These are phyloP conservation scores for Ceratocystis papillata DNA, from an alignment of 2,329 filamentous ascomycete species.

Conservation along the genomic window DNA sequence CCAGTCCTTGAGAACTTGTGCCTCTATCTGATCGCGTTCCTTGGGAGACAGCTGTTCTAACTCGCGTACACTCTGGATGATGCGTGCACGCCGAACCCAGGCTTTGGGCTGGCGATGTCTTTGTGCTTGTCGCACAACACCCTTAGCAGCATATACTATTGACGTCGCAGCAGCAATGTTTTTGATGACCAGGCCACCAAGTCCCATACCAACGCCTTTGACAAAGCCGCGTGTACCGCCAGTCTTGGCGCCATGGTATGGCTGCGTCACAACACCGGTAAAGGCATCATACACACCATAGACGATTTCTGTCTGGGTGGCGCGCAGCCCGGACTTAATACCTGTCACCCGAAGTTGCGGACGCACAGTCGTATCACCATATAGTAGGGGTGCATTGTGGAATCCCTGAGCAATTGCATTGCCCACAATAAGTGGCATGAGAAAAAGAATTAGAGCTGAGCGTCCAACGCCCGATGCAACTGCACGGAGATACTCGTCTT, in stretches of 20 bases:
- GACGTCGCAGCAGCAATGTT: conserved; percentile 51
- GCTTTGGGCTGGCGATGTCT: conserved; percentile 43
- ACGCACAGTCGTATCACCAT: conserved; percentile 59
- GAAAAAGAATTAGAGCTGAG: conserved; percentile 42
- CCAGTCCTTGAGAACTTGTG: conserved; percentile 36
- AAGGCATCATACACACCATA: conserved; percentile 56
- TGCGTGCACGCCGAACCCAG: conserved; percentile 47
- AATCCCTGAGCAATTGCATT: conserved; percentile 57
- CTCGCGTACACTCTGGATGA: conserved; percentile 47
- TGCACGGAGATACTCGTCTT: conserved; percentile 39
- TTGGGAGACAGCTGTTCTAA: conserved; percentile 30
- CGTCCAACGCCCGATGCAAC: conserved; percentile 43
- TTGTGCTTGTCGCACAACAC: conserved; percentile 49
- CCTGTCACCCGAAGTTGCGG: conserved; percentile 53
- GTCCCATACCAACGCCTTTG: conserved; percentile 50
- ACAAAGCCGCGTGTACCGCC: conserved; percentile 39
- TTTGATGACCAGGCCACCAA: conserved; percentile 55
- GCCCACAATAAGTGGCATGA: conserved; percentile 50
- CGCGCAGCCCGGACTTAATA: conserved; percentile 50
- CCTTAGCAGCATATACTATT: conserved; percentile 53
- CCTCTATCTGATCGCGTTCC: conserved; percentile 29
- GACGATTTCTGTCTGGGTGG: conserved; percentile 50
- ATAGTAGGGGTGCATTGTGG: conserved; percentile 59
- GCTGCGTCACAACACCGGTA: conserved; percentile 44
- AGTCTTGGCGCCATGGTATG: conserved; percentile 44